Base-by-base conservation (phyloP, 2,329 filamentous ascomycete species). In the Elsinoe australis region DNA sequence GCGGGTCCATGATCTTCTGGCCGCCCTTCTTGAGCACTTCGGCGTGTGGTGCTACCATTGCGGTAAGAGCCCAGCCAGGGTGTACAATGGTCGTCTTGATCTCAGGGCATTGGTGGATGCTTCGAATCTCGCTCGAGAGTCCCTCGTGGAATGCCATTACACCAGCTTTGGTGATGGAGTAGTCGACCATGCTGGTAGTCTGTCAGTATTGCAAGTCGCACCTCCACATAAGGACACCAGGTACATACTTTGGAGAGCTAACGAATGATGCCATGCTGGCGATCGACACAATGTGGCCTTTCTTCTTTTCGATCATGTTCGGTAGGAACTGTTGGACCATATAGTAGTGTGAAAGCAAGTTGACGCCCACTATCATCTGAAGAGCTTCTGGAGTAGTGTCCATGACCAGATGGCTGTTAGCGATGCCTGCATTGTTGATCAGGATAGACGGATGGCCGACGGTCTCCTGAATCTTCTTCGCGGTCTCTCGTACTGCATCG, bases 221-320 rank as follows among this genome's bases (percentile, higher is more conserved):
- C 17, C 24, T 15, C 15, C 4, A 8, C 4, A 32, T 12, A 34
- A 35, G 4, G n/a, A 4, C 8, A 22, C 19, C 36, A 7, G 26
- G 7, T 29, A 26, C 29, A 48, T n/a, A 48, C 45, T 9, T 68
- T 1, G 65, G 68, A 3, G 71, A 53, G 0, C 64, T 62, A 4
- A 74, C 50, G 55, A 73, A 78, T 28, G 70, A 72, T 7, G 73
- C 73, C 56, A 72, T 65, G 50, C 71, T 75, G 2, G 76, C 75
- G 10, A 80, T 66, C 0, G 74, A 76, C 8, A 80, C 66, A 22
- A 80, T 64, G 51, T 78, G 75, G 2, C 76, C 77, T 54, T 75
- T 74, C 54, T 75, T 71, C 14, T 63, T 60, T 35, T 57, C 55
- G 17, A 75, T 56, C 73, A 77, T 77, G 42, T 63, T 61, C 0